Conservation (phyloP, 73 alveolate genomes). For the Symbiodinium natans region DNA sequence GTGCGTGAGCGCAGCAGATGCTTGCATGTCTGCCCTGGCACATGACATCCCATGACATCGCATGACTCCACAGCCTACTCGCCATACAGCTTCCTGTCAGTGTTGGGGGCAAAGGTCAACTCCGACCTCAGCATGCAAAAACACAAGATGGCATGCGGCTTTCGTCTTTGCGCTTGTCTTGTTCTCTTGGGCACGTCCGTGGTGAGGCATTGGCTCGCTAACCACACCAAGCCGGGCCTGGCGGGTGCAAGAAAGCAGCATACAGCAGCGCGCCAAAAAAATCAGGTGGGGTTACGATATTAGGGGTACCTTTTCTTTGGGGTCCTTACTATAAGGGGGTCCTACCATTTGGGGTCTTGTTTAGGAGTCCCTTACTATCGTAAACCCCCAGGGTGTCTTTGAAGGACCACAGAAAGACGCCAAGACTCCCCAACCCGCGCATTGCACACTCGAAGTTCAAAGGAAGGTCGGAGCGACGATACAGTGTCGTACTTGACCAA, state of each 20-base stretch:
- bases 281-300: too few species aligned
- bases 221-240: neutral
- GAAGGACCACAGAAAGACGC: too few species aligned
- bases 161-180: neutral
- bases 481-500: too few species aligned
- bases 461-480: too few species aligned
- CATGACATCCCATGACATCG: neutral
- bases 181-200: neutral
- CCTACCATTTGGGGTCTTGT: too few species aligned
- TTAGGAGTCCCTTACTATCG: too few species aligned
- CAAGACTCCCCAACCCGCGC: too few species aligned
- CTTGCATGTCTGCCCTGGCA: neutral
- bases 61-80: neutral
- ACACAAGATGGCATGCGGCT: neutral
- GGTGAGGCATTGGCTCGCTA: neutral
- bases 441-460: too few species aligned
- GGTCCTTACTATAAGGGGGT: too few species aligned
- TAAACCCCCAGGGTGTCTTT: too few species aligned
- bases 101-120: neutral
- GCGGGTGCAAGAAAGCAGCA: neutral
- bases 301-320: too few species aligned
- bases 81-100: slow-evolving; percentile 78
- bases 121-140: slow-evolving; percentile 9
- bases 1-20: neutral
- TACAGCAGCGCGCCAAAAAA: too few species aligned